Conservation (phyloP, 2,329 filamentous ascomycete species). For the Colletotrichum theobromicola region DNA sequence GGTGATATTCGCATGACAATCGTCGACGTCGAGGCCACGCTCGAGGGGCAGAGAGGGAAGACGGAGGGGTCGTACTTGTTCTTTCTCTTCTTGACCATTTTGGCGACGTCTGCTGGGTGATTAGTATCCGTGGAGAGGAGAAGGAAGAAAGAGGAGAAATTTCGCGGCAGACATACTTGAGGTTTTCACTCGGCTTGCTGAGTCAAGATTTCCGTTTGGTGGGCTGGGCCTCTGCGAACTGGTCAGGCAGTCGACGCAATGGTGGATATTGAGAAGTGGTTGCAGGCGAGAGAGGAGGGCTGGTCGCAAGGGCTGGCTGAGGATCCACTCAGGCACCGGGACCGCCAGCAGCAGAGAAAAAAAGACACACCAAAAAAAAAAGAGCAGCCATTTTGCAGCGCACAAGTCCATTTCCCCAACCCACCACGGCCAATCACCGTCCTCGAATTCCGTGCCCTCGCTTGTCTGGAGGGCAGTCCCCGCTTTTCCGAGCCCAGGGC, state of each 20-base stretch:
- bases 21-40: not conserved
- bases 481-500: conserved; percentile 14
- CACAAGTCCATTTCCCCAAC: not conserved
- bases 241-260: not conserved
- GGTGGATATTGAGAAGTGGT: not conserved
- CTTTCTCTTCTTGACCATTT: conserved; percentile 77
- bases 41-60: not conserved
- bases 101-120: conserved; percentile 57
- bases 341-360: not conserved
- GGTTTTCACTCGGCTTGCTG: conserved; percentile 22
- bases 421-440: not conserved
- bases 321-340: not conserved
- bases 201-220: conserved; percentile 11
- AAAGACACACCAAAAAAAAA: not conserved
- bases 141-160: conserved; percentile 17
- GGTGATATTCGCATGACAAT: not conserved
- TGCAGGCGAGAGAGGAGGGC: not conserved
- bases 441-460: conserved; percentile 2
- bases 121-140: conserved; percentile 28
- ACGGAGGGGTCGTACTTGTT: conserved; percentile 60
- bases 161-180: conserved; percentile 21
- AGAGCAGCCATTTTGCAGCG: not conserved
- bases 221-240: not conserved
- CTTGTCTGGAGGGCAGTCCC: conserved; percentile 27
- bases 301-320: conserved; percentile 1